Evolutionary conservation across 2,329 filamentous ascomycete species (phyloP), one percentile per base, ranked within the genome.

Genomic region (Aspergillus chevalieri): DNA sequence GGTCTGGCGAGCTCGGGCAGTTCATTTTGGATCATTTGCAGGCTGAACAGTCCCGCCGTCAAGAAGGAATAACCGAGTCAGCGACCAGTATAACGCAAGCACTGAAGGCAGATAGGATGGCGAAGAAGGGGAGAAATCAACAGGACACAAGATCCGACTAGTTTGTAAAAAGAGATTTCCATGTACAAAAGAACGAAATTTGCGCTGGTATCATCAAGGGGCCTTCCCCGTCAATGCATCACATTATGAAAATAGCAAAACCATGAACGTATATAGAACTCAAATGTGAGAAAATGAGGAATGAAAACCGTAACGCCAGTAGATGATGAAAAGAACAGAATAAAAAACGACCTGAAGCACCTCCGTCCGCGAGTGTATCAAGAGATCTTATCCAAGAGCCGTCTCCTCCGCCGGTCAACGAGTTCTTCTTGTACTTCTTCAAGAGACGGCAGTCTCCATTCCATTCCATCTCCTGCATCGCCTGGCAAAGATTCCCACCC

Each of bases 341-440:
- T 52, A 47, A 34, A 43, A 52, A 52, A 52, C 22, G 47, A 53
- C 28, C 30, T 44, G 17, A 36, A 42, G 52, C 50, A 48, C 22
- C 21, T 30, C 30, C 34, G 9, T 48, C 43, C n/a, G 14, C 33
- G 7, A 28, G 24, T 30, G 17, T 9, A 41, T 68, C 64, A 77
- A 46, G 73, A 74, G 48, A 94, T 78, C 73, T 93, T 92, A 61
- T 96, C 89, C 58, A 98, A 73, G 53, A 98, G 73, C 67, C 85
- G 89, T 70, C 85, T 81, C 67, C 89, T 83, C 70, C 91, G 81
- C 71, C 92, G 79, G 57, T 96, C 90, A 48, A 98, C 80, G 59
- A 98, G 74, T 70, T 97, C 93, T 64, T 91, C 83, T 70, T 96
- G 89, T n/a, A 97, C 92, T 67, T 97, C 89, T 17, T 95, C 89